phyloP scores from a whole-genome alignment of 2,329 filamentous ascomycete species.

The Talaromyces sp. region DNA sequence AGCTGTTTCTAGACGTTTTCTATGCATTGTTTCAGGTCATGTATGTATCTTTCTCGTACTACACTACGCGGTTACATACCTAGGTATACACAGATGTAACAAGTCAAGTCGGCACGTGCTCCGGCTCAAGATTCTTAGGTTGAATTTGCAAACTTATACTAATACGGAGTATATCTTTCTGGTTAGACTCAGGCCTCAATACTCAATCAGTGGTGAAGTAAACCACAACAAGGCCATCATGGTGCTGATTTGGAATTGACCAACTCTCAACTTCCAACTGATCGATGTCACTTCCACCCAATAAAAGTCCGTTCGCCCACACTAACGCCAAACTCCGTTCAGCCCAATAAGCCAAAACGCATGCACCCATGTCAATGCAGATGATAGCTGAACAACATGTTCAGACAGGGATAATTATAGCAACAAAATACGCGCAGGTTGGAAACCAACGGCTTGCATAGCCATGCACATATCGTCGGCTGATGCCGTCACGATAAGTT shows the following conservation, averaged over 20 bases:
- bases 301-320: background rate
- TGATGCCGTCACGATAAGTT: constrained; percentile 39
- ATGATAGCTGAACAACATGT: constrained; percentile 4
- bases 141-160: background rate
- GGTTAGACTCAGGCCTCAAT: background rate
- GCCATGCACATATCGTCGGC: background rate
- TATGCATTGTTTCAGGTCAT: background rate
- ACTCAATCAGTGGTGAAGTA: background rate
- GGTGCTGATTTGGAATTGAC: background rate
- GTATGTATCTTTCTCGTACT: background rate
- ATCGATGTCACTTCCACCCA: background rate
- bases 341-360: background rate
- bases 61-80: background rate
- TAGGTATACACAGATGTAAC: background rate
- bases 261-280: background rate
- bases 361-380: constrained; percentile 8
- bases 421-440: background rate
- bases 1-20: constrained; percentile 8
- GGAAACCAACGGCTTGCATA: background rate
- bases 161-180: background rate
- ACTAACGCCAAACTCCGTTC: constrained; percentile 6
- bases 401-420: constrained; percentile 6
- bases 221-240: background rate
- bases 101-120: background rate
- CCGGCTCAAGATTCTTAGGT: background rate